Evolutionary conservation across 768 basidiomycete genomes (phyloP).

Genomic region (Hypholoma sublateritium): DNA sequence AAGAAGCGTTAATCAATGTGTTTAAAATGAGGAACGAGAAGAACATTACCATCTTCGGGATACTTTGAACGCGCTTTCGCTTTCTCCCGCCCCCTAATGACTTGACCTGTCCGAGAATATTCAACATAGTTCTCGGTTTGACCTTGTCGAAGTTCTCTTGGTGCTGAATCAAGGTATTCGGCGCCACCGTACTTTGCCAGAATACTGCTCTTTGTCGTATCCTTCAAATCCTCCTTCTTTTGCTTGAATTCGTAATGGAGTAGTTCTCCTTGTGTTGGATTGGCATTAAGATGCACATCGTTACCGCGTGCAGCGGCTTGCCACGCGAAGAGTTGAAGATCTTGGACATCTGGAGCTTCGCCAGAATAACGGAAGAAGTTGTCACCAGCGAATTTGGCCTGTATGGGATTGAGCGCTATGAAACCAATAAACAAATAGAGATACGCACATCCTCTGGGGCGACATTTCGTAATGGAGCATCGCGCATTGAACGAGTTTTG

Average conservation of each 20-base stretch:
- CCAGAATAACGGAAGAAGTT: constrained; percentile 93
- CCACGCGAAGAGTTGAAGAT: constrained; percentile 96
- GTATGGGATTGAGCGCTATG: not conserved
- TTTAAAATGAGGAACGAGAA: constrained; percentile 1
- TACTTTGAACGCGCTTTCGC: constrained; percentile 91
- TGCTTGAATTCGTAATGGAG: constrained; percentile 88
- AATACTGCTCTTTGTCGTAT: constrained; percentile 86
- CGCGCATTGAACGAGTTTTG: constrained; percentile 99
- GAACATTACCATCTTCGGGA: constrained; percentile 80
- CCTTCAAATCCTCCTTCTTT: constrained; percentile 91
- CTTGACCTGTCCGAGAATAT: constrained; percentile 88
- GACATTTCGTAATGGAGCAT: constrained; percentile 79
- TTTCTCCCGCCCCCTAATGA: constrained; percentile 89
- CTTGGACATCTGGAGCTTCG: constrained; percentile 89
- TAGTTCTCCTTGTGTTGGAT: constrained; percentile 93
- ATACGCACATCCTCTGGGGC: constrained; percentile 77
- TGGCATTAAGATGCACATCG: constrained; percentile 93
- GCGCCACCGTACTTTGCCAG: constrained; percentile 93
- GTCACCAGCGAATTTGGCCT: constrained; percentile 94
- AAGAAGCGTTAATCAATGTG: constrained; percentile 8
- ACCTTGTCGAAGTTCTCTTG: constrained; percentile 89
- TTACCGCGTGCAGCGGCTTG: constrained; percentile 91
- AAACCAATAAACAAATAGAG: not conserved
- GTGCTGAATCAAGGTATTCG: constrained; percentile 85
- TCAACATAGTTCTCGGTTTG: constrained; percentile 98